Conservation (phyloP, 371 early-diverging fungal genomes). For the Cokeromyces recurvatus region DNA sequence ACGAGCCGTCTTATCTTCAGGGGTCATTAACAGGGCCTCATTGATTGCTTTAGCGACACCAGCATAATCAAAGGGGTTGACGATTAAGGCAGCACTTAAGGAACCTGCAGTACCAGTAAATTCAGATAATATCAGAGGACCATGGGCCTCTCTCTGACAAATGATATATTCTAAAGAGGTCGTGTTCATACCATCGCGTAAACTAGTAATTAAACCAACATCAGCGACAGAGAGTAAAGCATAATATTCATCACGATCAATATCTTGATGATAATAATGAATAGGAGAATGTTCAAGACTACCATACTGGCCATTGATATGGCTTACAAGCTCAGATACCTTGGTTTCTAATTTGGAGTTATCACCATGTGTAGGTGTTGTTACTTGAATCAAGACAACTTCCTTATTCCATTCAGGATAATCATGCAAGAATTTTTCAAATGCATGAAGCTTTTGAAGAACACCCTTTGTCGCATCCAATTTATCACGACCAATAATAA, state of each 20-base stretch:
- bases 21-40: constrained; percentile 75
- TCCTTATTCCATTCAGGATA: constrained; percentile 89
- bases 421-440: constrained; percentile 85
- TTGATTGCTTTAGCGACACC: constrained; percentile 90
- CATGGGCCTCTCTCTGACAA: constrained; percentile 89
- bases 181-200: constrained; percentile 99
- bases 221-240: constrained; percentile 94
- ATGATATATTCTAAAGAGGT: constrained; percentile 97
- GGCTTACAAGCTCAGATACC: constrained; percentile 84
- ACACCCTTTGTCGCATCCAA: constrained; percentile 98
- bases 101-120: constrained; percentile 96
- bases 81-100: constrained; percentile 80
- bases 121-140: constrained; percentile 93
- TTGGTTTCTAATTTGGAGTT: constrained; percentile 74
- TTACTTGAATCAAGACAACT: constrained; percentile 89
- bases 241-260: constrained; percentile 93
- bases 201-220: constrained; percentile 89
- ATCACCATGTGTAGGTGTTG: constrained; percentile 53
- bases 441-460: constrained; percentile 92
- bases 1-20: constrained; percentile 77
- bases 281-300: constrained; percentile 96
- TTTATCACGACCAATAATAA: constrained; percentile 98
- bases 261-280: constrained; percentile 92
- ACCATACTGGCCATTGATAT: constrained; percentile 94
- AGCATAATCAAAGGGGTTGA: constrained; percentile 94